Evolutionary conservation across 441 rosid genomes (phyloP), one percentile per base, ranked within the genome.

Genomic region (Populus hybrid): DNA sequence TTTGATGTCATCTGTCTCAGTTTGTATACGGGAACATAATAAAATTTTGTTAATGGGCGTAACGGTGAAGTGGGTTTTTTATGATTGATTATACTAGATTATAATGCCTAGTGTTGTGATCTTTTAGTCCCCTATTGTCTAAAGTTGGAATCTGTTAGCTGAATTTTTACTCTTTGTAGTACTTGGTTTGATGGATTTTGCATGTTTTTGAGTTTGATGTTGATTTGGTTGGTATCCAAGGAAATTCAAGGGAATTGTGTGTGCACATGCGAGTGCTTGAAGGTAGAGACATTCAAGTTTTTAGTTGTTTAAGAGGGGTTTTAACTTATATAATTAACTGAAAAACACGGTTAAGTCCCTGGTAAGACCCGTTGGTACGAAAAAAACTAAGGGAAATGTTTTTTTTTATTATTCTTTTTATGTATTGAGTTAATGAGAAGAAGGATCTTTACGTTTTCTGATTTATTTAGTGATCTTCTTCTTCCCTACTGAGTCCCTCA

Each of bases 41-140:
- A 0, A 40, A 40, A 40, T 63, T 63, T 18, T 30, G 67, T 19
- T 23, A 38, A 75, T 78, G 66, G 75, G 30, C 30, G 67, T 67
- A 57, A 32, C 50, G 71, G 66, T 7, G 70, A 80, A 42, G 67
- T 42, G 76, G 78, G 26, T 38, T 4, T 65, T 77, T 69, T 35
- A 35, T 66, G 32, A 53, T 36, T 70, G 46, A 46, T 46, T 46
- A 46, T 4, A 46, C 57, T 46, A 4, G 18, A 46, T 46, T 14
- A 46, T 5, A 59, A 26, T 14, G 36, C 40, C 19, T 71, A 2
- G 63, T 6, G 18, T 74, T 65, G 36, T 65, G 63, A 66, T 76
- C 21, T 26, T 14, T 10, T 24, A 24, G 24, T 23, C 18, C 23
- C 69, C 8, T 74, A 1, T 32, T 11, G 5, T 53, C 4, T 63